These are phyloP conservation scores for Ophiostoma piceae DNA, from an alignment of 2,329 filamentous ascomycete genomes.

Conservation along the genomic window DNA sequence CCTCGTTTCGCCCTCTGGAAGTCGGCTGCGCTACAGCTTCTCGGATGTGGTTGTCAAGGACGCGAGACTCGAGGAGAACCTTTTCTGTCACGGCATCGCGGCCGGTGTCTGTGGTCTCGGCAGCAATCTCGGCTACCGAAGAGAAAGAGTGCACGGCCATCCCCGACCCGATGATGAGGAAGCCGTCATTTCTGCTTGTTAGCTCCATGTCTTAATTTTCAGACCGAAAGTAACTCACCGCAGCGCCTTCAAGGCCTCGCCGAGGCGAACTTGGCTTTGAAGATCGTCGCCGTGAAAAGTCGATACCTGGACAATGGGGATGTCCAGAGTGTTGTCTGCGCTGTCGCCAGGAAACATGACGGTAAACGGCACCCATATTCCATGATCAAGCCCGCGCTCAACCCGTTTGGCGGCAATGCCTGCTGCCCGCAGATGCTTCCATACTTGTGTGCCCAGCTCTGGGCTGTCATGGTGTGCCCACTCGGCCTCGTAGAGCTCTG, in stretches of 20 bases:
- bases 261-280: neutral
- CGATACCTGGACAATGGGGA: neutral
- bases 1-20: neutral
- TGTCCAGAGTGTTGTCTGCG: neutral
- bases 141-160: neutral
- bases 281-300: neutral
- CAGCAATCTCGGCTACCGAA: neutral
- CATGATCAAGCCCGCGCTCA: constrained; percentile 23
- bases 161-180: neutral
- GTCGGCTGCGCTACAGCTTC: neutral
- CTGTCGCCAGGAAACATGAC: constrained; percentile 20
- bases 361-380: constrained; percentile 21
- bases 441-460: too few species aligned
- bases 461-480: too few species aligned
- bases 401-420: too few species aligned
- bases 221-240: neutral
- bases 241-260: neutral
- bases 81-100: neutral
- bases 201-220: neutral
- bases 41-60: neutral
- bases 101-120: neutral
- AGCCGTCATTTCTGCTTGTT: neutral
- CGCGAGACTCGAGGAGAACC: neutral
- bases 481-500: too few species aligned
- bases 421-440: too few species aligned